Base-by-base conservation (phyloP, 805 yeast species). In the Ogataea paradorogensis region DNA sequence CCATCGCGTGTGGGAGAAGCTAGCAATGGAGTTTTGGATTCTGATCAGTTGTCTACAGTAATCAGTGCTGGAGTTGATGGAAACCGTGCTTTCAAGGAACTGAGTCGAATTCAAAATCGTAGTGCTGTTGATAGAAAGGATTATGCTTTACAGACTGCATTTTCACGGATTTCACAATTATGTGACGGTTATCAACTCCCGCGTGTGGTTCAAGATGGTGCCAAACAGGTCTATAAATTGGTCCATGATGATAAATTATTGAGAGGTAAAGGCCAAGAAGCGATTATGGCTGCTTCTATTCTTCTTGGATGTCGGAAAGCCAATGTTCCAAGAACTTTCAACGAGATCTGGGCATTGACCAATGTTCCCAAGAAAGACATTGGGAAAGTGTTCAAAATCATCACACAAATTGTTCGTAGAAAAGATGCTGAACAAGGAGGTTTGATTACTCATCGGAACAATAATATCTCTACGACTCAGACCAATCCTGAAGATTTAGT, bases 1-100 rank as follows among this genome's bases (percentile, higher is more conserved):
- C 99, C 99, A 4, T 82, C 93, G 50, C 98, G 99, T 85, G 99
- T 91, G 48, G 99, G 99, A 63, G 97, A 90, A 59, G 97, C 97
- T 5, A 82, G 89, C 13, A 90, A 90, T 59, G 96, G 97, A 8
- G 69, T 90, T 39, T 72, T 93, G 51, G 97, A 90, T 57, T 84
- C 95, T 15, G 91, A 85, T 53, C 95, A 90, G 62, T 78, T 91
- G 40, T 87, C 95, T 11, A 91, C 99, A 4, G 82, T 90, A 71
- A 93, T 93, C 45, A 85, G 96, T 20, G 80, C 82, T 43, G 89
- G 84, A 14, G 86, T 87, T 27, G 95, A 88, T 30, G 95, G 90
- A 47, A 76, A 82, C n/a, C 76, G 81, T 46, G 76, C 79, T 3
- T 95, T 96, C n/a, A 72, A 95, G 46, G 98, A 91, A 50, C 73